Conservation (phyloP, 768 basidiomycete species). For the Naganishia vishniacii region DNA sequence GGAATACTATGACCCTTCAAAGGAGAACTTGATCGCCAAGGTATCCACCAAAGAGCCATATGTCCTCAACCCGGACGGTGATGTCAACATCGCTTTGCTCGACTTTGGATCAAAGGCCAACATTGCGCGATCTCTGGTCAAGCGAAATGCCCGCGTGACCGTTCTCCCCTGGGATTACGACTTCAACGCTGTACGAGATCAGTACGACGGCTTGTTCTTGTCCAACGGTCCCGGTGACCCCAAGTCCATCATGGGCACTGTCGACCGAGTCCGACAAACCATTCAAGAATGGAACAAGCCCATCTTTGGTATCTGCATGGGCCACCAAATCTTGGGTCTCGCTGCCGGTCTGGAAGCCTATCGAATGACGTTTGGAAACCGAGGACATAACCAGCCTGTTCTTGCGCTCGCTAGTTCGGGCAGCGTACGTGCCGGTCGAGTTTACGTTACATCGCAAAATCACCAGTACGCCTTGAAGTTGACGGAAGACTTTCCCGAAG, state of each 20-base stretch:
- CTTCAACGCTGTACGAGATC: conserved; percentile 83
- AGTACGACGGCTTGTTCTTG: conserved; percentile 90
- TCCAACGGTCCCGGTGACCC: conserved; percentile 97
- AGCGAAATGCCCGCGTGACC: conserved; percentile 84
- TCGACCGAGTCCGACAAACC: conserved; percentile 70
- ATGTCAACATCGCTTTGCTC: conserved; percentile 86
- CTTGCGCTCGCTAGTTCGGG: conserved; percentile 88
- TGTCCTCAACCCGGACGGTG: conserved; percentile 75
- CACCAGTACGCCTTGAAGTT: conserved; percentile 96
- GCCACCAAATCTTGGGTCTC: conserved; percentile 95
- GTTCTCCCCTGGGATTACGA: conserved; percentile 97
- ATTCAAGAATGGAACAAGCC: conserved; percentile 85
- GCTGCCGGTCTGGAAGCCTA: conserved; percentile 95
- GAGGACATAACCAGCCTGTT: conserved; percentile 98
- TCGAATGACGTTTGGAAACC: conserved; percentile 98
- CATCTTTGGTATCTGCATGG: conserved; percentile 98
- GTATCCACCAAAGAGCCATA: conserved; percentile 81
- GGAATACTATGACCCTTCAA: conserved; percentile 90
- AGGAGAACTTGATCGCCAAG: conserved; percentile 89
- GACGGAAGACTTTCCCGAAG: conserved; percentile 88
- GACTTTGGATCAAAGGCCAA: conserved; percentile 98
- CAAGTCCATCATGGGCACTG: conserved; percentile 77
- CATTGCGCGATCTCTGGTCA: conserved; percentile 84
- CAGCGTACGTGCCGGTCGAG: conserved; percentile 88
- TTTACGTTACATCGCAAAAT: conserved; percentile 84